A percentile compares a stretch with the other conserved stretches of the same genome.
phyloP scores from a whole-genome alignment of 2,329 filamentous ascomycete species.

The Aphanoascus verrucosus region DNA sequence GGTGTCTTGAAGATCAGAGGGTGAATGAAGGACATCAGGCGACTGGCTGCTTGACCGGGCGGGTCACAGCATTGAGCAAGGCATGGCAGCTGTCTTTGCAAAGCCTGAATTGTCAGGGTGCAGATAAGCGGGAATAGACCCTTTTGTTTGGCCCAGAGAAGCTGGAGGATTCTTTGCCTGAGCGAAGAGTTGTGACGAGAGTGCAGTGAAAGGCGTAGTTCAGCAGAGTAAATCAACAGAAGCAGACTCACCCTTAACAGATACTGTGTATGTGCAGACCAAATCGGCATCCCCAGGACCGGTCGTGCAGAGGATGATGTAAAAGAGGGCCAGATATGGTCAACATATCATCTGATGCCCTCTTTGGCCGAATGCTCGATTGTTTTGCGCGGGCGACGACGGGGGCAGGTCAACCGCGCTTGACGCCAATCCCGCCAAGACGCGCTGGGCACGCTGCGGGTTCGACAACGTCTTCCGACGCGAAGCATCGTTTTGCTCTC shows the following conservation, averaged over 20 bases:
- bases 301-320: background rate
- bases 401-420: background rate
- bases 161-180: background rate
- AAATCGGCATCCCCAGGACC: background rate
- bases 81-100: background rate
- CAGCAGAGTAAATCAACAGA: constrained; percentile 4
- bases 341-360: constrained; percentile 8
- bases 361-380: background rate
- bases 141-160: background rate
- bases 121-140: background rate
- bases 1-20: background rate
- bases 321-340: background rate
- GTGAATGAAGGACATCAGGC: background rate
- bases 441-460: too few relatives aligned
- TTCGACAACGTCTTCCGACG: too few relatives aligned
- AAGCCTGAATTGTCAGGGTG: background rate
- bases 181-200: too few relatives aligned
- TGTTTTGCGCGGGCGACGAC: too few relatives aligned
- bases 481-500: too few relatives aligned
- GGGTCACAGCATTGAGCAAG: background rate
- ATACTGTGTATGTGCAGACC: background rate
- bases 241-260: constrained; percentile 2
- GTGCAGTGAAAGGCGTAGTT: background rate
- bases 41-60: background rate
- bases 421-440: background rate